These are phyloP conservation scores for Neodidymelliopsis sp. DNA, from an alignment of 2,329 filamentous ascomycete species.

Conservation along the genomic window DNA sequence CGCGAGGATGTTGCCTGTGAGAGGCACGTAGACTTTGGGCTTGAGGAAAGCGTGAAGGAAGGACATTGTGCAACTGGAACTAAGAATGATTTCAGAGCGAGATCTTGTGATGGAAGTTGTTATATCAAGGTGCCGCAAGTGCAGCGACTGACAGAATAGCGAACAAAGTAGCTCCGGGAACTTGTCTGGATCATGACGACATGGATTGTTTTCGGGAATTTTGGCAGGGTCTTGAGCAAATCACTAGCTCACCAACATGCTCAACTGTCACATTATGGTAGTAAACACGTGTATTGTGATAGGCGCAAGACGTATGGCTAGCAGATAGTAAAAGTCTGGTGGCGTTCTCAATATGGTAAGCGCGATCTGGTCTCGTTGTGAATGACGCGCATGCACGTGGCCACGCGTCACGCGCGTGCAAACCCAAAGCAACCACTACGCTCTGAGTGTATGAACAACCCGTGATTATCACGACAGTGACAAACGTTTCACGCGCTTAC, in stretches of 20 bases:
- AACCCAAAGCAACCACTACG: constrained; percentile 8
- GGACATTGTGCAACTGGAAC: constrained; percentile 7
- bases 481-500: not conserved
- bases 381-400: constrained; percentile 47
- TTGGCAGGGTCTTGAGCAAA: too few relatives aligned
- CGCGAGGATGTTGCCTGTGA: constrained; percentile 28
- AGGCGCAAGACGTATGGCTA: too few relatives aligned
- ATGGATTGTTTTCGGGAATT: not conserved
- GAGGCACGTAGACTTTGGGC: constrained; percentile 17
- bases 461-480: not conserved
- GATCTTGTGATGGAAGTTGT: too few relatives aligned
- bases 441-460: not conserved
- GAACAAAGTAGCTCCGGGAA: too few relatives aligned
- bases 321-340: not conserved
- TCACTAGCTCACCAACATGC: too few relatives aligned
- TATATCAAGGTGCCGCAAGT: too few relatives aligned
- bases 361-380: constrained; percentile 20
- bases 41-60: constrained; percentile 8
- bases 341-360: constrained; percentile 1
- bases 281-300: too few relatives aligned
- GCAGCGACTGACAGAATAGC: too few relatives aligned
- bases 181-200: constrained; percentile 13
- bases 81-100: too few relatives aligned
- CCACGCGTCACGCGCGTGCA: constrained; percentile 31
- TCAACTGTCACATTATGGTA: too few relatives aligned